A percentile compares a stretch with the other conserved stretches of the same genome.
These are phyloP conservation scores for Calonectria pseudoreteaudii DNA, from an alignment of 2,329 filamentous ascomycete species.

Conservation along the genomic window DNA sequence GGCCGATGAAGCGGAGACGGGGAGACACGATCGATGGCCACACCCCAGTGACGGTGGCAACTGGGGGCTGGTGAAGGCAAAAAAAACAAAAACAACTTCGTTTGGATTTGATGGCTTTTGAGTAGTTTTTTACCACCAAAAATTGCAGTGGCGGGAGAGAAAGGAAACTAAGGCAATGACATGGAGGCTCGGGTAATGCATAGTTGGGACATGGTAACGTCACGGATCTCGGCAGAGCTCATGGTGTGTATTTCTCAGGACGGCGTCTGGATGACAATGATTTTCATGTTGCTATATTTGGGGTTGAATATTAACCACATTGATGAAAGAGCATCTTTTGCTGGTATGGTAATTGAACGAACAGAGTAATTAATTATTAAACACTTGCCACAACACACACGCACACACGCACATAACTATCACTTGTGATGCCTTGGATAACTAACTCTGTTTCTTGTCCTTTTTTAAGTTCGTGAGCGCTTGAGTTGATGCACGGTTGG, in stretches of 20 bases:
- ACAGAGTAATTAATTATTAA: conserved; percentile 19
- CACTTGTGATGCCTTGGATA: background rate
- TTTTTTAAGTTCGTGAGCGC: background rate
- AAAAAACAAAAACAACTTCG: background rate
- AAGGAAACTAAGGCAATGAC: background rate
- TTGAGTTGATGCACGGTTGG: background rate
- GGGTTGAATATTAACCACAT: conserved; percentile 15
- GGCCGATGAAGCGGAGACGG: conserved; percentile 52
- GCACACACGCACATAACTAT: too few species aligned
- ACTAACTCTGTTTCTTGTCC: background rate
- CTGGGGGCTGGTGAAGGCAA: conserved; percentile 45
- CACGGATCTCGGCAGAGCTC: conserved; percentile 14
- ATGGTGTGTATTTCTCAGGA: conserved; percentile 15
- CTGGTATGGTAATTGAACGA: background rate
- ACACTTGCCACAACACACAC: background rate
- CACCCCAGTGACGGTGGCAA: conserved; percentile 46
- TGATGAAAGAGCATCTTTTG: conserved; percentile 12
- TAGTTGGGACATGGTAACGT: conserved; percentile 13
- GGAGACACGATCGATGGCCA: conserved; percentile 47
- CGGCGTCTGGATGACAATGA: conserved; percentile 16
- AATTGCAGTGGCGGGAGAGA: background rate
- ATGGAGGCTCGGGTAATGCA: conserved; percentile 13
- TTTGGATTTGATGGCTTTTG: background rate
- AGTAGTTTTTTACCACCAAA: conserved; percentile 1
- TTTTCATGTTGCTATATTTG: conserved; percentile 9